Evolutionary conservation across 2,329 filamentous ascomycete genomes (phyloP), one percentile per base, ranked within the genome.

Genomic region (Sarocladium brachiariae): DNA sequence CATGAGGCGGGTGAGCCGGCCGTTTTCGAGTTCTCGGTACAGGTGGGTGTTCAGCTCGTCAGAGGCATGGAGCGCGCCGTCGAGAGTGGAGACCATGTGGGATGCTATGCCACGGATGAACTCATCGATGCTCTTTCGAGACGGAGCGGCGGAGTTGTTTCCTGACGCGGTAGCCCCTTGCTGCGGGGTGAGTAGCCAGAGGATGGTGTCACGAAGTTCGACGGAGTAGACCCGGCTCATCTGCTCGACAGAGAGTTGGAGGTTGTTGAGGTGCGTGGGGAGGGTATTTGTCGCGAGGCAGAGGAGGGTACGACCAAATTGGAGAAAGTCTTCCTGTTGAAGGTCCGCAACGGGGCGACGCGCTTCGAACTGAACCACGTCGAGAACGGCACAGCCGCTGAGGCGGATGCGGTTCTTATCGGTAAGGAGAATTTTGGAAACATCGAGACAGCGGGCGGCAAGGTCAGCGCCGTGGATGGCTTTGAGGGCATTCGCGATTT

Each of bases 401-500:
- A 99, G 74, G 27, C 92, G 84, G 55, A 99, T 81, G 27, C 91
- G 86, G 62, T 92, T 93, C 69, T 92, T 96, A 39, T 89, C 87
- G 0, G 92, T 96, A 19, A 97, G 64, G 14, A 99, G 77, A 52
- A 99, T 84, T 65, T 97, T 97, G 68, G 82, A 92, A 11, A 88
- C 77, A 53, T 93, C 89, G 41, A 99, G 82, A 49, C 92, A 86
- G 46, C 91, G 81, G 33, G 91, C 92, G 19, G 93, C 92, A 35
- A 97, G 75, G 18, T 87, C 87, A 51, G 78, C 80, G 11, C 78
- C 76, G 63, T 99, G 93, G 34, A 99, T 92, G 0, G 87, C 80
- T 63, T 89, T 92, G 31, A 99, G 72, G 1, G 89, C 93, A 56
- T 87, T 93, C 34, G 89, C 84, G 54, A 99, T 85, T 65, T 99